Percentiles rank a stretch among this genome's conserved stretches.
Evolutionary conservation across 2,329 filamentous ascomycete genomes (phyloP).

Genomic region (Fonsecaea multimorphosa): DNA sequence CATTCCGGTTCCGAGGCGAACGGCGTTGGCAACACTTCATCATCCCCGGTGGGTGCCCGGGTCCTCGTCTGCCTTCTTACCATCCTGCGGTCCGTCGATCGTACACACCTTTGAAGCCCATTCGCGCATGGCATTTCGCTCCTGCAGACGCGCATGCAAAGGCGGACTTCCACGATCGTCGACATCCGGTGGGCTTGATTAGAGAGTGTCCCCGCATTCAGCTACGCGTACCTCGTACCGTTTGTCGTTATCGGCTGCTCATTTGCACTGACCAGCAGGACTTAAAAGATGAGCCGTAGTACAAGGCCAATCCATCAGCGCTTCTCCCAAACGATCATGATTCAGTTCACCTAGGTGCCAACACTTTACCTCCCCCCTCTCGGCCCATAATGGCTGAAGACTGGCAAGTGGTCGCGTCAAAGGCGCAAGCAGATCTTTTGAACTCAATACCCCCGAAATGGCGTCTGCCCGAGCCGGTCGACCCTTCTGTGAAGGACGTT

Average conservation of each 20-base stretch:
- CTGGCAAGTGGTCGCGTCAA: slow-evolving; percentile 24
- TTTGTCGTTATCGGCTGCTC: slow-evolving; percentile 1
- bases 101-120: background rate
- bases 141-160: background rate
- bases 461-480: slow-evolving; percentile 20
- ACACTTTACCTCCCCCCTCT: background rate
- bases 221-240: background rate
- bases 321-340: background rate
- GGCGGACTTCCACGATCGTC: background rate
- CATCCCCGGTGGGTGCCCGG: no score
- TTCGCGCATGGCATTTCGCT: background rate
- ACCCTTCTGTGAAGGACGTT: slow-evolving; percentile 15
- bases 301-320: background rate
- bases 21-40: no score
- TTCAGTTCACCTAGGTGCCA: background rate
- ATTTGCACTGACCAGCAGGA: background rate
- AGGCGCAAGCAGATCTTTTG: slow-evolving; percentile 19
- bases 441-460: slow-evolving; percentile 26
- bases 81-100: background rate
- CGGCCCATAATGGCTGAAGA: slow-evolving; percentile 2
- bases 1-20: background rate
- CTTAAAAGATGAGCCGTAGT: background rate
- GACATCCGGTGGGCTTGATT: background rate
- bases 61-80: background rate
- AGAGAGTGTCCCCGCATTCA: background rate